Evolutionary conservation across 306 rosid genomes (phyloP), one percentile per base, ranked within the genome.

Genomic region (Begonia loranthoides): DNA sequence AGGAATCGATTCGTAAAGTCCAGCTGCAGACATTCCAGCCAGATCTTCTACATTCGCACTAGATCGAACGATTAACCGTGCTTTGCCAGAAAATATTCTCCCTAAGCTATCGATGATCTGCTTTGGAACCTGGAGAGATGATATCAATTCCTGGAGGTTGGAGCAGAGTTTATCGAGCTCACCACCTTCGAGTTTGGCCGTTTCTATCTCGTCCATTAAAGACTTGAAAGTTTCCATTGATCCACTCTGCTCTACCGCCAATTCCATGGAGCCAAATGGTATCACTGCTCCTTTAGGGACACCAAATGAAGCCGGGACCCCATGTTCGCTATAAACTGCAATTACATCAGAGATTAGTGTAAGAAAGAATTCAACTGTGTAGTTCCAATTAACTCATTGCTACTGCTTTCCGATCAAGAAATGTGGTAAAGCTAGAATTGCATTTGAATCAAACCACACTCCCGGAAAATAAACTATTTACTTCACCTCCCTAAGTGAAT

Each of bases 1-100:
- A 49, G 96, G 99, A 73, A 83, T 86, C 57, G 99, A 90, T 13
- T 86, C 96, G 9, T 90, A 86, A 45, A 86, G 94, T 69, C 96
- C 93, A 39, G 99, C 99, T 22, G 99, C 99, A 28, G 99, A 90
- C 80, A 90, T 83, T 69, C 94, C 94, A 38, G 96, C 94, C 68
- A 90, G 80, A 63, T 90, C 99, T 77, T 90, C 99, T 11, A 90
- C 88, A 33, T 90, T 86, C 40, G 99, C 99, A 54, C 99, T 83
- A 58, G 94, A 90, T 49, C 96, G 96, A 53, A 80, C 96, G 68
- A 90, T 83, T 66, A 90, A 73, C 19, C 82, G 61, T 33, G 79
- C 74, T 59, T 77, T 73, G 66, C 70, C 70, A 9, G 88, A 75
- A 68, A 86, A 86, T 67, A 78, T 70, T 66, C 48, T 73, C 41